Evolutionary conservation across 495 filamentous ascomycete genomes (phyloP).

Genomic region (Podospora fimiseda): DNA sequence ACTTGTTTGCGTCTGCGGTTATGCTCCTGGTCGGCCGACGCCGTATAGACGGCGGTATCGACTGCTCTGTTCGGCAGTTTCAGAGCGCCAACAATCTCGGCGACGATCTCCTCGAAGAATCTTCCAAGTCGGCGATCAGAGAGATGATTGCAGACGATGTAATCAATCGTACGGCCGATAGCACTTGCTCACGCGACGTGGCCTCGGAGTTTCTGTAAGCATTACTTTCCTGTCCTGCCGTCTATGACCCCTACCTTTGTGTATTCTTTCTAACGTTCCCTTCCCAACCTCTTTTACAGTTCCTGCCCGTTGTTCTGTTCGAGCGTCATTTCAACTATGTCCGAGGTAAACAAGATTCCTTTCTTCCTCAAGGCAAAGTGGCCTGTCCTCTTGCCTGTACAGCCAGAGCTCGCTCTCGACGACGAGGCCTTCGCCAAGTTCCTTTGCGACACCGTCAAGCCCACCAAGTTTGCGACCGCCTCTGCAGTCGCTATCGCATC

Average conservation of each 20-base stretch:
- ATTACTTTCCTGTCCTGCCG: no score
- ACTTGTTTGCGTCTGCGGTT: no score
- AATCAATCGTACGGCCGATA: conserved; percentile 32
- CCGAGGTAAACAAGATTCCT: conserved; percentile 2
- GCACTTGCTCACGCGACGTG: conserved; percentile 28
- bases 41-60: conserved; percentile 69
- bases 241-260: no score
- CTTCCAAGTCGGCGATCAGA: conserved; percentile 54
- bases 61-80: conserved; percentile 59
- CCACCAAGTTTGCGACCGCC: not conserved
- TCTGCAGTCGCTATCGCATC: no score
- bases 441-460: conserved; percentile 14
- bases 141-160: conserved; percentile 54
- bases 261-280: no score
- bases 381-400: conserved; percentile 33
- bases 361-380: conserved; percentile 34
- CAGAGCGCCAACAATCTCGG: conserved; percentile 51
- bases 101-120: conserved; percentile 47
- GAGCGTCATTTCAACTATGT: not conserved
- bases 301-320: no score
- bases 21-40: conserved; percentile 45
- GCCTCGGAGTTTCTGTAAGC: no score
- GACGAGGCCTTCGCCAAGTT: conserved; percentile 25
- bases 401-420: conserved; percentile 25
- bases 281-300: no score